These are phyloP conservation scores for Cylindrotheca closterium DNA, from an alignment of 108 stramenopile species.

Conservation along the genomic window DNA sequence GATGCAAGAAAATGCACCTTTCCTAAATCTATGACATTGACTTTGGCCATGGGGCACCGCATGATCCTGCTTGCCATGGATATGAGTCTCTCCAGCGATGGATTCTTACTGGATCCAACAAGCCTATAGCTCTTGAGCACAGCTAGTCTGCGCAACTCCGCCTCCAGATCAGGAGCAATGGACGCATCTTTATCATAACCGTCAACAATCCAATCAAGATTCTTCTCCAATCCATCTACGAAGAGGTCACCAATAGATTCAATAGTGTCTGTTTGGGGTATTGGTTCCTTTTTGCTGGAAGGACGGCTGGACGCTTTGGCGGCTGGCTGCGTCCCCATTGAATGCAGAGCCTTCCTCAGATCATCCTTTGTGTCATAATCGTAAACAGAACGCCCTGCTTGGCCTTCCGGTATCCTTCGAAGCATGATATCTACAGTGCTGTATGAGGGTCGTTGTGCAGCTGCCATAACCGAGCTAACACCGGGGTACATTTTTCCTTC, in stretches of 20 bases:
- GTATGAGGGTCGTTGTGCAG: too few relatives aligned
- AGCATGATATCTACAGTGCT: too few relatives aligned
- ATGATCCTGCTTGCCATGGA: slow-evolving; percentile 42
- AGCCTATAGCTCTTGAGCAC: slow-evolving; percentile 54
- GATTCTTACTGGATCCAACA: slow-evolving; percentile 42
- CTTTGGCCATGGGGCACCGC: slow-evolving; percentile 58
- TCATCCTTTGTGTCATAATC: slow-evolving; percentile 19
- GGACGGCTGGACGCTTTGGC: background rate
- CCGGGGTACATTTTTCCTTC: too few relatives aligned
- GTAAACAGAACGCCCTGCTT: slow-evolving; percentile 13
- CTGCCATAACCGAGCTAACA: too few relatives aligned
- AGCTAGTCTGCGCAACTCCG: slow-evolving; percentile 45
- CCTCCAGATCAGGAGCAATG: slow-evolving; percentile 30
- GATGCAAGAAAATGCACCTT: slow-evolving; percentile 65
- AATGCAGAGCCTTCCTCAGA: slow-evolving; percentile 19
- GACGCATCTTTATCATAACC: slow-evolving; percentile 16
- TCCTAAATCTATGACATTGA: slow-evolving; percentile 60
- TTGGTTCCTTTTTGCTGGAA: background rate
- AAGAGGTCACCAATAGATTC: slow-evolving; percentile 8
- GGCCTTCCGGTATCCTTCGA: background rate
- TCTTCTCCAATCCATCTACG: background rate
- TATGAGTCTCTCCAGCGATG: slow-evolving; percentile 20
- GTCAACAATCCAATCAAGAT: slow-evolving; percentile 41
- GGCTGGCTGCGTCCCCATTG: slow-evolving; percentile 6
- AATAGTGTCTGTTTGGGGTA: slow-evolving; percentile 3